A percentile compares a stretch with the other conserved stretches of the same genome.
phyloP scores from a whole-genome alignment of 805 yeast species.

The Candida takata region DNA sequence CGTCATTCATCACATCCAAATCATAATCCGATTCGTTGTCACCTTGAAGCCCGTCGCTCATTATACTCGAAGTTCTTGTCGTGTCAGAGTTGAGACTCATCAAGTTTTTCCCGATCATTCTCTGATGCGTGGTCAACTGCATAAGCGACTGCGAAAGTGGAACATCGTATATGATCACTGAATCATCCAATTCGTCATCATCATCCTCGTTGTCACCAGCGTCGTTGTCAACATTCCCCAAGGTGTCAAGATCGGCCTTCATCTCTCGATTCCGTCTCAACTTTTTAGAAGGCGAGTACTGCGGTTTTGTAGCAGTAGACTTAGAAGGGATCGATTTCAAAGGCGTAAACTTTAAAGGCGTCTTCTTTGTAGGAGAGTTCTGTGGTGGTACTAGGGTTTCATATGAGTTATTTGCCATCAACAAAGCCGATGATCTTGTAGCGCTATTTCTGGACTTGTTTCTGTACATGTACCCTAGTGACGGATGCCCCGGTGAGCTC shows the following conservation, averaged over 20 bases:
- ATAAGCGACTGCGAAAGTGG: slow-evolving; percentile 53
- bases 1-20: slow-evolving; percentile 6
- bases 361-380: slow-evolving; percentile 3
- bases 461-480: slow-evolving; percentile 6
- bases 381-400: slow-evolving; percentile 4
- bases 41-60: slow-evolving; percentile 24
- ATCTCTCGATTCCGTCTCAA: slow-evolving; percentile 3
- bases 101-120: slow-evolving; percentile 18
- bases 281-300: slow-evolving; percentile 3
- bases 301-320: no score
- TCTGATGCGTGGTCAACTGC: slow-evolving; percentile 31
- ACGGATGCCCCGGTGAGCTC: slow-evolving; percentile 2
- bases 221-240: slow-evolving; percentile 3
- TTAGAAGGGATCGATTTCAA: no score
- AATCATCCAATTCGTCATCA: slow-evolving; percentile 49
- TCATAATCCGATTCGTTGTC: slow-evolving; percentile 13
- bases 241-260: neutral
- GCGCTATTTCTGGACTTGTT: slow-evolving; percentile 5
- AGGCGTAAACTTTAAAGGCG: no score
- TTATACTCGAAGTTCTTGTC: slow-evolving; percentile 39
- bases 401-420: slow-evolving; percentile 9
- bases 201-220: slow-evolving; percentile 28
- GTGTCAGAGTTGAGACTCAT: slow-evolving; percentile 31
- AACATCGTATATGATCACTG: slow-evolving; percentile 51
- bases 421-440: slow-evolving; percentile 13